phyloP scores from a whole-genome alignment of 2,329 filamentous ascomycete genomes.

The Pseudogymnoascus sp. region DNA sequence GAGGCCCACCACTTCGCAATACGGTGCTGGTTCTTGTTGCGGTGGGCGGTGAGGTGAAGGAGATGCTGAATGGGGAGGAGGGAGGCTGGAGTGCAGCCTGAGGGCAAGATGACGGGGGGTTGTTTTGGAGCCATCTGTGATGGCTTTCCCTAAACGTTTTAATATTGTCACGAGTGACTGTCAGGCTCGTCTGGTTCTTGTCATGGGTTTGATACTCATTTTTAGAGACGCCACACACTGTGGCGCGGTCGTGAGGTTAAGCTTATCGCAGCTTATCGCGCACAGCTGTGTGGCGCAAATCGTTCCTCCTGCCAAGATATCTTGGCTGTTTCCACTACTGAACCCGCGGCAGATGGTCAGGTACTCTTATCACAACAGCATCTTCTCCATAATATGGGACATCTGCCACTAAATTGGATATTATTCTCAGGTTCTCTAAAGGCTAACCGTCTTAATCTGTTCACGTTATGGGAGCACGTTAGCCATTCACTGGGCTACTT shows the following conservation, averaged over 20 bases:
- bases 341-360: neutral
- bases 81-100: neutral
- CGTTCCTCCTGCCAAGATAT: conserved; percentile 1
- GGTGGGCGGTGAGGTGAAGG: conserved; percentile 66
- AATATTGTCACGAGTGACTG: neutral
- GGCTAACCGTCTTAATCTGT: neutral
- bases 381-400: neutral
- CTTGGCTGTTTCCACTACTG: neutral
- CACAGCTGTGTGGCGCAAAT: neutral
- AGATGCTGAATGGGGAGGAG: conserved; percentile 40
- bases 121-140: conserved; percentile 2
- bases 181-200: neutral
- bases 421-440: neutral
- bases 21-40: conserved; percentile 88
- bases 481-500: neutral
- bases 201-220: conserved; percentile 7
- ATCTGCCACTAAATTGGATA: neutral
- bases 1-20: conserved; percentile 71
- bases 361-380: neutral
- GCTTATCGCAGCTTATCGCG: neutral
- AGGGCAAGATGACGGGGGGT: neutral
- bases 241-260: conserved; percentile 1
- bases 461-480: neutral
- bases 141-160: neutral
- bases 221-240: neutral